Conservation (phyloP, 164 flowering plant genomes). For the Magnolia kwangsiensis region DNA sequence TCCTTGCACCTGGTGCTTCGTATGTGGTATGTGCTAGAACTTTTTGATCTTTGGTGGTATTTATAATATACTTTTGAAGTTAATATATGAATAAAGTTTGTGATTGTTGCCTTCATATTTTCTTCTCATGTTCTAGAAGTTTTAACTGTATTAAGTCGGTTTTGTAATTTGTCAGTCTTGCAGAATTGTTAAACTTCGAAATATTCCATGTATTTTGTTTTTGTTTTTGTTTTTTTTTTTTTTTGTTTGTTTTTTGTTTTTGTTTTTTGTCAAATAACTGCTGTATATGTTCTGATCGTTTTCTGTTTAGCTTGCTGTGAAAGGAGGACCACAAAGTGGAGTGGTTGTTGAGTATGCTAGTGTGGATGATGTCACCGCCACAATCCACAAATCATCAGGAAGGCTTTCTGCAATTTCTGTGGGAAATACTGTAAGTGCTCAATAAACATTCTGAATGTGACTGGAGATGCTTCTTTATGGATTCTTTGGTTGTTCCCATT, state of each 20-base stretch:
- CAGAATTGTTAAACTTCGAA: neutral
- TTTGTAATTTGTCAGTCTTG: neutral
- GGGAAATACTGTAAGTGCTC: slow-evolving; percentile 62
- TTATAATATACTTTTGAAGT: neutral
- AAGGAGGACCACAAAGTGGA: slow-evolving; percentile 81
- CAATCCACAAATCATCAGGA: slow-evolving; percentile 52
- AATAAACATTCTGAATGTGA: neutral
- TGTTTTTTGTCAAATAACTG: neutral
- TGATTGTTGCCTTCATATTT: neutral
- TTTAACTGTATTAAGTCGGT: too few species aligned
- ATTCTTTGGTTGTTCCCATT: neutral
- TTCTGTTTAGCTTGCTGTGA: slow-evolving; percentile 49
- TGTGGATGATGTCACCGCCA: slow-evolving; percentile 48
- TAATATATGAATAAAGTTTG: neutral
- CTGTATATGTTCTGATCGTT: neutral
- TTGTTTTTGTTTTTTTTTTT: too few species aligned
- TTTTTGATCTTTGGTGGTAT: neutral
- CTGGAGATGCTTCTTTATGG: neutral
- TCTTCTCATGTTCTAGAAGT: neutral
- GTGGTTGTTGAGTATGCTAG: slow-evolving; percentile 46
- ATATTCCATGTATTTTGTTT: neutral
- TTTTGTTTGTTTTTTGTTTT: neutral
- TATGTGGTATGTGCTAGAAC: slow-evolving; percentile 49
- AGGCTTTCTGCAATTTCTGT: slow-evolving; percentile 64
- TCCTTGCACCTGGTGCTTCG: slow-evolving; percentile 86